Evolutionary conservation across 257 asterid genomes (phyloP), one percentile per base, ranked within the genome.

Genomic region (Rubia yunnanensis): DNA sequence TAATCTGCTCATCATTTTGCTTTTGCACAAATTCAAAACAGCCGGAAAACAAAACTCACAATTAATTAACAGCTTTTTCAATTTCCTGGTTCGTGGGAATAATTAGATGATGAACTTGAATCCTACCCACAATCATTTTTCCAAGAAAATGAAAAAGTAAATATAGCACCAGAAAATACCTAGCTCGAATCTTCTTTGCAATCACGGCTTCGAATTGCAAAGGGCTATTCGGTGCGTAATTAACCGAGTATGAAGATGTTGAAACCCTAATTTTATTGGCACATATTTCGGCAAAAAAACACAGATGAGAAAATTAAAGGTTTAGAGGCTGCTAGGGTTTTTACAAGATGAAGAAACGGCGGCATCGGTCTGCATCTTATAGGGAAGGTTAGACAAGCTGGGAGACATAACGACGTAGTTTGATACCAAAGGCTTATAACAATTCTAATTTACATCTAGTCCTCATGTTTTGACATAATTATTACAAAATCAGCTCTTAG

Each of bases 111-210:
- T 20, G 10, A 26, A 59, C 52, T 55, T 13, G 18, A 34, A 76
- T 70, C 24, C 85, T 38, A 73, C 68, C 62, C 74, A 53, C 49
- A 32, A 31, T 46, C 18, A 56, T 17, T 50, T 1, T n/a, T 64
- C 70, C 84, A 83, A 77, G 82, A 72, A 71, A 18, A 63, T 7
- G 63, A 1, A 26, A 69, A 14, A 49, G 0, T 10, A 24, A 66
- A 66, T 35, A 48, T 88, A 30, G 94, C 96, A 85, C 91, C 89
- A 66, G 63, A 20, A 59, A 52, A 70, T 8, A 70, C 92, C 82
- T 80, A 41, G 70, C 94, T 79, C 91, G 86, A 48, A 60, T 54
- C 79, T 87, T 88, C 94, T 79, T 70, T 81, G 49, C 91, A 85
- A 65, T 71, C 65, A 18, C 3, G 24, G n/a, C 87, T 82, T 32